phyloP scores from a whole-genome alignment of 2,329 filamentous ascomycete genomes.

The Paecilomyces variotii region DNA sequence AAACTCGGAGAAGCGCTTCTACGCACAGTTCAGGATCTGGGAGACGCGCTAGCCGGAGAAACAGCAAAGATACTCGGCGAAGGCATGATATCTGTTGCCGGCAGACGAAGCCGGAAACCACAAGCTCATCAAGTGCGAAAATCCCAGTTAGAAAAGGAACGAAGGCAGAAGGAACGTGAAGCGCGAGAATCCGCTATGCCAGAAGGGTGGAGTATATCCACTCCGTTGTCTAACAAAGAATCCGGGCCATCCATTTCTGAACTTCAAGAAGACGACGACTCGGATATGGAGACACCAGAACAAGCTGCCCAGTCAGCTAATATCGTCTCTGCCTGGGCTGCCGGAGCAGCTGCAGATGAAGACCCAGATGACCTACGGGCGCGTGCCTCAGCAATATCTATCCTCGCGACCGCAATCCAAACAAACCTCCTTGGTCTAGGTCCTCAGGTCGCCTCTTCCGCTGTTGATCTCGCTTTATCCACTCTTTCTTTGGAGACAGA shows the following conservation, averaged over 20 bases:
- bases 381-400: slow-evolving; percentile 36
- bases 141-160: slow-evolving; percentile 18
- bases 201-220: slow-evolving; percentile 22
- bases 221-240: slow-evolving; percentile 5
- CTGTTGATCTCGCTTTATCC: slow-evolving; percentile 32
- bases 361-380: slow-evolving; percentile 37
- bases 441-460: slow-evolving; percentile 22
- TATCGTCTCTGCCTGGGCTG: slow-evolving; percentile 34
- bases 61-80: slow-evolving; percentile 31
- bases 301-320: slow-evolving; percentile 25
- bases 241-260: slow-evolving; percentile 1
- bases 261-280: slow-evolving; percentile 21
- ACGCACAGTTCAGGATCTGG: slow-evolving; percentile 34
- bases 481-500: slow-evolving; percentile 30
- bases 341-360: slow-evolving; percentile 27
- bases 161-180: slow-evolving; percentile 19
- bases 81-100: slow-evolving; percentile 31
- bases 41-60: slow-evolving; percentile 28
- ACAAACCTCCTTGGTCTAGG: slow-evolving; percentile 34
- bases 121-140: slow-evolving; percentile 24
- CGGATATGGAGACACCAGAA: slow-evolving; percentile 28
- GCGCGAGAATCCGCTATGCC: slow-evolving; percentile 18
- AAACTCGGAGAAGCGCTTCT: slow-evolving; percentile 35
- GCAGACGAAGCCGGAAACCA: slow-evolving; percentile 29
- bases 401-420: slow-evolving; percentile 33